Evolutionary conservation across 129 eudicot species (phyloP).

Genomic region (Tagetes erecta): DNA sequence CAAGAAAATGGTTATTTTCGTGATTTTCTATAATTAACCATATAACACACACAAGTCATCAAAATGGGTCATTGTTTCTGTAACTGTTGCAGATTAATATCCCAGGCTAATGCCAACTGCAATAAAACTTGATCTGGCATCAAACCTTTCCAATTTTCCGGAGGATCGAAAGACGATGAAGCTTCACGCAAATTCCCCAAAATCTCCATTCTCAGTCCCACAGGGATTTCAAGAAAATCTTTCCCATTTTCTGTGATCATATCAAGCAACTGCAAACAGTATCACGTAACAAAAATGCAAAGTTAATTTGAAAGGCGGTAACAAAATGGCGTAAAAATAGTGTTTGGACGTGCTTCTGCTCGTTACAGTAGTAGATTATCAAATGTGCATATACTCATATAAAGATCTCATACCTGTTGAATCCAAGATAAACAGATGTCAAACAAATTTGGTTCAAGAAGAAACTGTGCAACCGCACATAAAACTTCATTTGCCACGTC

Average conservation of each 20-base stretch:
- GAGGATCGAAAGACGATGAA: conserved; percentile 51
- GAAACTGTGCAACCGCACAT: conserved; percentile 66
- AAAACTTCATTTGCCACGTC: conserved; percentile 75
- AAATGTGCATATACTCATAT: neutral
- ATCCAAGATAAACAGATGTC: conserved; percentile 87
- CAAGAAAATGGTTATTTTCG: neutral
- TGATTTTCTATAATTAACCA: neutral
- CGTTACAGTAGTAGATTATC: neutral
- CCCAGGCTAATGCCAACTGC: conserved; percentile 85
- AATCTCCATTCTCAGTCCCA: conserved; percentile 66
- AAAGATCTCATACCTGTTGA: conserved; percentile 72
- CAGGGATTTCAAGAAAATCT: conserved; percentile 53
- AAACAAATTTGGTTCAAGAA: conserved; percentile 62
- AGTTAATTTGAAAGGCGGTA: neutral
- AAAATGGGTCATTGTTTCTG: conserved; percentile 37
- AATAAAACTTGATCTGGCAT: conserved; percentile 67
- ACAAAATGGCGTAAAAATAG: neutral
- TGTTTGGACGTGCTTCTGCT: neutral
- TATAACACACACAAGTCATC: neutral
- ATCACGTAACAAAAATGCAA: conserved; percentile 8
- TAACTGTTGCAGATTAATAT: conserved; percentile 54
- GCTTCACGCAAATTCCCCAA: conserved; percentile 71
- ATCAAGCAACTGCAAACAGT: conserved; percentile 60
- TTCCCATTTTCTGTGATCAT: conserved; percentile 56
- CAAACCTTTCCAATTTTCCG: conserved; percentile 91